Conservation (phyloP, 495 filamentous ascomycete species). For the Extremus antarcticus region DNA sequence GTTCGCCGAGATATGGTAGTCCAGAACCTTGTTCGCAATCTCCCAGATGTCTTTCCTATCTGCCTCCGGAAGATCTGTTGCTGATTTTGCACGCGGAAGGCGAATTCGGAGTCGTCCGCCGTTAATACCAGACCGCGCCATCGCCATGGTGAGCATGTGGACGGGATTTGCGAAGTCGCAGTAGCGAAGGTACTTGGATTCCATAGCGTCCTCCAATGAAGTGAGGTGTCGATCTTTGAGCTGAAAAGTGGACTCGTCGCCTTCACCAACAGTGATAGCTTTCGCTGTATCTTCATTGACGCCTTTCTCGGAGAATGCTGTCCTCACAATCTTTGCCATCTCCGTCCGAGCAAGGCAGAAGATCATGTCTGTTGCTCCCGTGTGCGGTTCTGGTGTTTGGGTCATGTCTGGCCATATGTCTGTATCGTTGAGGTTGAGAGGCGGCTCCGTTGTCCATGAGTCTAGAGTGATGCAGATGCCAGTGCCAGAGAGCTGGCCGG, state of each 20-base stretch:
- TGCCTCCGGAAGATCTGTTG: neutral
- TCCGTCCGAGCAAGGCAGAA: conserved; percentile 18
- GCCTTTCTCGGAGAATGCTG: neutral
- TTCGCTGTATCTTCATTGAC: neutral
- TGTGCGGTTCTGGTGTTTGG: conserved; percentile 3
- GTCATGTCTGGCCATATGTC: conserved; percentile 19
- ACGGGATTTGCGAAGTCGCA: conserved; percentile 14
- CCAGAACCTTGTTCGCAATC: conserved; percentile 12
- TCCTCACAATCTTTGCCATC: conserved; percentile 1
- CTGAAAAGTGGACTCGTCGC: neutral
- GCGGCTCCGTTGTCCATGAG: conserved; percentile 13
- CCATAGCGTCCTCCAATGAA: conserved; percentile 9
- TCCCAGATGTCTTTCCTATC: conserved; percentile 9
- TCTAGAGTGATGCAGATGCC: conserved; percentile 8
- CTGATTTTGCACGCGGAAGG: conserved; percentile 6
- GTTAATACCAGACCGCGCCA: conserved; percentile 3
- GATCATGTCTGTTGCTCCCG: conserved; percentile 19
- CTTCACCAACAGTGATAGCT: neutral
- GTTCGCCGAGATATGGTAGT: conserved; percentile 11
- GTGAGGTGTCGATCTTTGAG: neutral
- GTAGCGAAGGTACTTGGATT: conserved; percentile 17
- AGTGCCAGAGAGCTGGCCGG: conserved; percentile 13
- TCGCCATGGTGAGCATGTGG: conserved; percentile 7
- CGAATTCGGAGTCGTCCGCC: conserved; percentile 8
- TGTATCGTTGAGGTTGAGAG: conserved; percentile 20